These are phyloP conservation scores for Mrakiaceae sp. DNA, from an alignment of 1,284 basidiomycete species.

Conservation along the genomic window DNA sequence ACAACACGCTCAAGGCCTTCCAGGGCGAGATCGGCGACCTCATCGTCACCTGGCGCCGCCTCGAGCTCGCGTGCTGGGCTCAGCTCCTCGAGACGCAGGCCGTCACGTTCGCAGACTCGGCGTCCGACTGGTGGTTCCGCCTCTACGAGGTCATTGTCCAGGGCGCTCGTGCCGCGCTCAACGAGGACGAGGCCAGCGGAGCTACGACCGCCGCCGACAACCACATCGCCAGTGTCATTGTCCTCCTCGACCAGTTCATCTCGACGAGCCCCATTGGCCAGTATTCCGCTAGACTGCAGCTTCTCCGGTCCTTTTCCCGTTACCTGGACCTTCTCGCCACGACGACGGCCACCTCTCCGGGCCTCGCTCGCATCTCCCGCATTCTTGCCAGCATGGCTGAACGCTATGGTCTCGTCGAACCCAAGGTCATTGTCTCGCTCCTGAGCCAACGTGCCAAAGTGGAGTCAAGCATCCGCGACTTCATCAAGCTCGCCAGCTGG, in stretches of 20 bases:
- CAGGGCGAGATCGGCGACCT: constrained; percentile 57
- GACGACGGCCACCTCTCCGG: constrained; percentile 8
- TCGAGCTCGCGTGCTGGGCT: constrained; percentile 84
- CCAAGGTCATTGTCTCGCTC: constrained; percentile 45
- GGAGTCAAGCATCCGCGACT: constrained; percentile 71
- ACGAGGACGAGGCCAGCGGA: constrained; percentile 28
- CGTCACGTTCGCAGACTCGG: constrained; percentile 47
- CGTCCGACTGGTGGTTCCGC: constrained; percentile 84
- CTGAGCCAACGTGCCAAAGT: constrained; percentile 49
- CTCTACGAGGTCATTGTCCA: constrained; percentile 71
- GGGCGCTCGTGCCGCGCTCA: constrained; percentile 46
- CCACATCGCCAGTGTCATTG: constrained; percentile 60
- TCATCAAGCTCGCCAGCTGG: constrained; percentile 95
- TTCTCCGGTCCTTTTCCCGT: constrained; percentile 57
- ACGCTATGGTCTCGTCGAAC: constrained; percentile 56
- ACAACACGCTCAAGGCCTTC: constrained; percentile 63
- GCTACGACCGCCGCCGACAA: constrained; percentile 31
- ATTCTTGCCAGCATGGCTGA: constrained; percentile 56
- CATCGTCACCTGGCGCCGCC: constrained; percentile 80
- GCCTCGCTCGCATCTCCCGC: constrained; percentile 36
- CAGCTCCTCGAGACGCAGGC: constrained; percentile 64
- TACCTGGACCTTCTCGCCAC: constrained; percentile 39
- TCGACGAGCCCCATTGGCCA: constrained; percentile 70
- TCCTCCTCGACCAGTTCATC: constrained; percentile 74
- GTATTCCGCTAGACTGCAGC: constrained; percentile 55